A percentile compares a stretch with the other conserved stretches of the same genome.
These are phyloP conservation scores for Leucaena leucocephala DNA, from an alignment of 306 rosid genomes.

Conservation along the genomic window DNA sequence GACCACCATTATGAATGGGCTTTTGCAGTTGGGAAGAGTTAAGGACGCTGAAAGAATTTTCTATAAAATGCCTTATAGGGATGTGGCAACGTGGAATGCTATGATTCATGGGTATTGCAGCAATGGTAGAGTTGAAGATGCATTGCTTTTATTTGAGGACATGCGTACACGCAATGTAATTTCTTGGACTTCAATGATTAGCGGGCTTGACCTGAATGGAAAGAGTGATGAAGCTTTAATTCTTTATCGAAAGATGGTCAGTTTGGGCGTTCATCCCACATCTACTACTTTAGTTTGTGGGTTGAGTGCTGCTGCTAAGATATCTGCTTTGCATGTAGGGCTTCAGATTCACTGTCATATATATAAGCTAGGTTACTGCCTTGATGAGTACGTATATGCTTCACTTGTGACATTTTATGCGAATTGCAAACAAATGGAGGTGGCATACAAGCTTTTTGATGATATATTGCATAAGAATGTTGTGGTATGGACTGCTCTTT, in stretches of 20 bases:
- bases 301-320: conserved; percentile 67
- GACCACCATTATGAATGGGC: conserved; percentile 70
- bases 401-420: conserved; percentile 78
- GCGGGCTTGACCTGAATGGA: conserved; percentile 74
- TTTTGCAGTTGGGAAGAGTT: conserved; percentile 59
- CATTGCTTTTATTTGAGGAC: conserved; percentile 53
- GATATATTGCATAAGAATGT: conserved; percentile 59
- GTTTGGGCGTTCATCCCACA: conserved; percentile 46
- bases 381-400: conserved; percentile 63
- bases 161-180: conserved; percentile 69
- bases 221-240: conserved; percentile 62
- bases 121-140: conserved; percentile 68
- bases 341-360: conserved; percentile 63
- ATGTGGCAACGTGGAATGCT: conserved; percentile 76
- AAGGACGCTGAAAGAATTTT: conserved; percentile 65
- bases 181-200: conserved; percentile 80
- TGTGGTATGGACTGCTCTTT: conserved; percentile 83
- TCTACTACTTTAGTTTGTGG: conserved; percentile 66
- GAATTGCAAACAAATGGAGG: conserved; percentile 59
- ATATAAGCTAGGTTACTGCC: conserved; percentile 55
- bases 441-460: conserved; percentile 47
- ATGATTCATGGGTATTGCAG: conserved; percentile 76
- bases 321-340: conserved; percentile 46
- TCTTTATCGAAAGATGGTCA: conserved; percentile 58
- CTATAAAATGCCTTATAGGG: conserved; percentile 62